Percentiles rank a stretch among this genome's conserved stretches.
Conservation (phyloP, 73 alveolate genomes). For the Breviolum minutum region DNA sequence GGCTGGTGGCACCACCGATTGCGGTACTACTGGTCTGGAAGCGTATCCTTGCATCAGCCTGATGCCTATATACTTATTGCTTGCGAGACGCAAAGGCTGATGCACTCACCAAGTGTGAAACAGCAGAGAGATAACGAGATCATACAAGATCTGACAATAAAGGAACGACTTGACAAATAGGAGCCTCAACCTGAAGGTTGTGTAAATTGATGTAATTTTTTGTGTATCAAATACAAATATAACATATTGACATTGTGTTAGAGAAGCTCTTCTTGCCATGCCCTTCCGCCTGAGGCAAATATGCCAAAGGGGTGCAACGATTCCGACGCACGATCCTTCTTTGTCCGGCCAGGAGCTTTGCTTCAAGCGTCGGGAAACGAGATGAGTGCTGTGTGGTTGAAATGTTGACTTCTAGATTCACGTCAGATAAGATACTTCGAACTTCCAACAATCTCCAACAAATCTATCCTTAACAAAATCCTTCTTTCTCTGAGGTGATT, state of each 20-base stretch:
- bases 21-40: neutral
- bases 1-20: neutral
- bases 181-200: too few relatives aligned
- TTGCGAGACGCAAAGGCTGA: neutral
- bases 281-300: neutral
- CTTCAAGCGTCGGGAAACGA: neutral
- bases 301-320: neutral
- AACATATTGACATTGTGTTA: too few relatives aligned
- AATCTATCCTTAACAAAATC: neutral
- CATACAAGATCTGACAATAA: too few relatives aligned
- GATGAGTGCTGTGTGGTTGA: neutral
- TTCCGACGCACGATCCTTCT: constrained; percentile 43
- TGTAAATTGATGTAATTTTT: too few relatives aligned
- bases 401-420: too few relatives aligned
- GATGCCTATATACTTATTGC: neutral
- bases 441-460: neutral
- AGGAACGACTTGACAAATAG: too few relatives aligned
- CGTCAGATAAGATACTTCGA: neutral
- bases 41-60: constrained; percentile 21
- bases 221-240: neutral
- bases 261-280: too few relatives aligned
- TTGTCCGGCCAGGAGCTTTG: constrained; percentile 25
- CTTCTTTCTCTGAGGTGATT: neutral
- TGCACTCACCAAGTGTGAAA: neutral
- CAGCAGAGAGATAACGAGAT: too few relatives aligned